These are phyloP conservation scores for Penstemon barbatus DNA, from an alignment of 257 asterid species.

Conservation along the genomic window DNA sequence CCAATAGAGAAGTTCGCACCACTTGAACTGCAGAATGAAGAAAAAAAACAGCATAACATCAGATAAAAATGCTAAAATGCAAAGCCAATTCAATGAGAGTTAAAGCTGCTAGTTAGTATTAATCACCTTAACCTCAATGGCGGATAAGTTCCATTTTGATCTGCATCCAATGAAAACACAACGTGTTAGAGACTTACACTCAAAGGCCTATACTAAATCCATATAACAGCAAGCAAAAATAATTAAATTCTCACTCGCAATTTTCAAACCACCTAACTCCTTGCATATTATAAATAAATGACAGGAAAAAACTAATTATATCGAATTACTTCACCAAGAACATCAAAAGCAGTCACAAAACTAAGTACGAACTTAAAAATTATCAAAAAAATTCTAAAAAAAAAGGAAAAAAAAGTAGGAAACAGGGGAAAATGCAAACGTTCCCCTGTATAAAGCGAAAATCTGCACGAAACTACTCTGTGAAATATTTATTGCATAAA, in stretches of 20 bases:
- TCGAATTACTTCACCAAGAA: neutral
- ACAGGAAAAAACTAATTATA: neutral
- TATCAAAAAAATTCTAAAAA: too few species aligned
- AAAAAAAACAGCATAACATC: conserved; percentile 20
- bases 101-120: conserved; percentile 1
- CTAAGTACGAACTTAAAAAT: neutral
- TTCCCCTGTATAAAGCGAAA: too few species aligned
- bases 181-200: conserved; percentile 26
- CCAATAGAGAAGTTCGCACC: conserved; percentile 58
- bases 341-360: conserved; percentile 6
- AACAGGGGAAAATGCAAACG: too few species aligned
- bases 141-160: conserved; percentile 79
- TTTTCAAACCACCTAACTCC: neutral
- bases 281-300: neutral
- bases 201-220: neutral
- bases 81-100: neutral
- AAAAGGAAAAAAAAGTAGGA: too few species aligned
- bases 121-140: conserved; percentile 62
- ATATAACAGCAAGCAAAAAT: neutral
- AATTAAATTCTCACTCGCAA: neutral
- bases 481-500: too few species aligned
- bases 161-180: conserved; percentile 47
- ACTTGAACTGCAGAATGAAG: conserved; percentile 66
- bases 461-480: too few species aligned
- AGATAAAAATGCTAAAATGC: conserved; percentile 22